Evolutionary conservation across 805 yeast species (phyloP).

Genomic region (Starmera amethionina): DNA sequence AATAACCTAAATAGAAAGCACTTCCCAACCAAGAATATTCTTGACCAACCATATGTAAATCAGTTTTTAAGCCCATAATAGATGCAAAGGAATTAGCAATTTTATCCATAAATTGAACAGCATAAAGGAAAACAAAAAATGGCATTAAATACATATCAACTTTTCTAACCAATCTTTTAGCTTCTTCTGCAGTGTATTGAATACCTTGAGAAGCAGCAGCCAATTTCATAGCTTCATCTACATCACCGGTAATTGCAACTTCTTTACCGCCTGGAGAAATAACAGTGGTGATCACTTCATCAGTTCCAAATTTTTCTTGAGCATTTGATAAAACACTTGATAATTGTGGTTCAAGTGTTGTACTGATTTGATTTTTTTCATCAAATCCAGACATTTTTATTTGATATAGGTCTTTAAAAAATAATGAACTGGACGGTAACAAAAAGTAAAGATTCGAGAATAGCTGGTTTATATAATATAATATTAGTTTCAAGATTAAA

Average conservation of each 20-base stretch:
- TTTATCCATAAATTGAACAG: slow-evolving; percentile 30
- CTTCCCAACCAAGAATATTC: slow-evolving; percentile 35
- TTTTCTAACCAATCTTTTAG: slow-evolving; percentile 22
- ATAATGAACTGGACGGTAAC: too few species aligned
- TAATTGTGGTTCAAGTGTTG: neutral
- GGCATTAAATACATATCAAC: slow-evolving; percentile 27
- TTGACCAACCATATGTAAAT: slow-evolving; percentile 26
- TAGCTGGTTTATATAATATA: too few species aligned
- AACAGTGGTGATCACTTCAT: slow-evolving; percentile 11
- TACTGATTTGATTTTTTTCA: too few species aligned
- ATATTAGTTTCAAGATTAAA: too few species aligned
- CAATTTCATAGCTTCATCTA: slow-evolving; percentile 26
- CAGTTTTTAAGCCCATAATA: slow-evolving; percentile 26
- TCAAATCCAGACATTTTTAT: too few species aligned
- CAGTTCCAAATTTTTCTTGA: neutral
- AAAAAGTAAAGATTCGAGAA: too few species aligned
- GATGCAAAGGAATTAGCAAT: slow-evolving; percentile 27
- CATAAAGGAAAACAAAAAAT: slow-evolving; percentile 22
- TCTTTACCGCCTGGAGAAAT: slow-evolving; percentile 13
- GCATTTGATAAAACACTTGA: neutral
- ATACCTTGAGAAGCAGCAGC: slow-evolving; percentile 10
- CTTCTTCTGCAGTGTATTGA: slow-evolving; percentile 1
- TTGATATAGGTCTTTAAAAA: too few species aligned
- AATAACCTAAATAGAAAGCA: slow-evolving; percentile 36
- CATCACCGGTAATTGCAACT: slow-evolving; percentile 23